Evolutionary conservation across 2,329 filamentous ascomycete species (phyloP).

Genomic region (Beauveria scarabaeidicola): DNA sequence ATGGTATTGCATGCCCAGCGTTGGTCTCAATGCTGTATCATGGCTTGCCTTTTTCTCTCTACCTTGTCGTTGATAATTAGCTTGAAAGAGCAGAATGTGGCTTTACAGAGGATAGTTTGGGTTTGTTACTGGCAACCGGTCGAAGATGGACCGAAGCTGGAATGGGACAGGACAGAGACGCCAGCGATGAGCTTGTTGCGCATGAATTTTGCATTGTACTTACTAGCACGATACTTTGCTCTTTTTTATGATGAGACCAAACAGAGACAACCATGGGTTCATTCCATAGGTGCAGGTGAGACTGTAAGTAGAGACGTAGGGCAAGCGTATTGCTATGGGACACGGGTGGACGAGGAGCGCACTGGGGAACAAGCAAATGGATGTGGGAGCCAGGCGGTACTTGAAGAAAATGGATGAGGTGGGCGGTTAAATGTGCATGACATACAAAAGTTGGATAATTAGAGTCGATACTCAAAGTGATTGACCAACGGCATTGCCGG

Average conservation of each 20-base stretch:
- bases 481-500: not conserved
- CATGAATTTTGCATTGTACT: constrained; percentile 1
- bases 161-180: not conserved
- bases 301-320: not conserved
- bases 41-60: not conserved
- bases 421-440: not conserved
- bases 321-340: not conserved
- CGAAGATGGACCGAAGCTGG: not conserved
- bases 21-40: not conserved
- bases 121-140: not conserved
- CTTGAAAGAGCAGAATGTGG: not conserved
- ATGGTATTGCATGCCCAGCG: not conserved
- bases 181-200: not conserved
- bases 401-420: not conserved
- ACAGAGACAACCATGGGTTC: not conserved
- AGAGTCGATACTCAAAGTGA: not conserved
- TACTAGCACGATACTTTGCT: too few relatives aligned
- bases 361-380: not conserved
- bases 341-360: not conserved
- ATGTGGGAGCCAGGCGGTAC: not conserved
- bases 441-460: not conserved
- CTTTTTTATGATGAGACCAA: not conserved
- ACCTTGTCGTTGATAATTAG: not conserved
- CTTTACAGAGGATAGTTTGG: not conserved
- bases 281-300: too few relatives aligned